Evolutionary conservation across 164 flowering plant genomes (phyloP).

Genomic region (Sextonia rubra): DNA sequence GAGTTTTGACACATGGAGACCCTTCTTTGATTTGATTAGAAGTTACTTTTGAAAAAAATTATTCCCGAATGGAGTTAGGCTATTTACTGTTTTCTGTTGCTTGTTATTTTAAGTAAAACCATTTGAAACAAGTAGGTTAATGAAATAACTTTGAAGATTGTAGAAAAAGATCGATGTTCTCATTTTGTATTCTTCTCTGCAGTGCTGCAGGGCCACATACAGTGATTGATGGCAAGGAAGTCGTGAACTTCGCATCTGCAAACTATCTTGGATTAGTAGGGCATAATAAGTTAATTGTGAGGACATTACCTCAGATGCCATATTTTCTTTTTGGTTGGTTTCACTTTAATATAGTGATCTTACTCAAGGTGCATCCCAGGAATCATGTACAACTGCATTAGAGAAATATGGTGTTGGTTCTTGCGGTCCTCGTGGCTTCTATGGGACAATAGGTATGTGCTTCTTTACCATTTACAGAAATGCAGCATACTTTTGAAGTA

Average conservation of each 20-base stretch:
- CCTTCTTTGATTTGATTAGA: too few species aligned
- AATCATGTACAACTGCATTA: constrained; percentile 79
- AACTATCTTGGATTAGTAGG: constrained; percentile 95
- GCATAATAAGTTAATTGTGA: constrained; percentile 66
- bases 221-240: constrained; percentile 71
- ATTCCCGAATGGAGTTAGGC: too few species aligned
- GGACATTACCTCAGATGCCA: constrained; percentile 10
- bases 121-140: too few species aligned
- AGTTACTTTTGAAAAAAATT: too few species aligned
- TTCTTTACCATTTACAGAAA: not conserved
- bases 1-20: too few species aligned
- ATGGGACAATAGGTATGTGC: constrained; percentile 87
- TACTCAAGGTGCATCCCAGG: constrained; percentile 39
- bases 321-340: not conserved
- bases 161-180: not conserved
- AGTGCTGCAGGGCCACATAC: constrained; percentile 96
- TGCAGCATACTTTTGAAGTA: too few species aligned
- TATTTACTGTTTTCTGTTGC: too few species aligned
- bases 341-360: constrained; percentile 1
- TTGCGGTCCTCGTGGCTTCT: constrained; percentile 98
- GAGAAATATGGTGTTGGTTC: constrained; percentile 99
- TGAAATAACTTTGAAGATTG: too few species aligned
- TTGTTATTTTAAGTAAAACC: too few species aligned
- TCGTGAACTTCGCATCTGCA: constrained; percentile 91
- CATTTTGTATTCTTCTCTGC: constrained; percentile 26